These are phyloP conservation scores for Cladobotryum protrusum DNA, from an alignment of 2,329 filamentous ascomycete species.

Conservation along the genomic window DNA sequence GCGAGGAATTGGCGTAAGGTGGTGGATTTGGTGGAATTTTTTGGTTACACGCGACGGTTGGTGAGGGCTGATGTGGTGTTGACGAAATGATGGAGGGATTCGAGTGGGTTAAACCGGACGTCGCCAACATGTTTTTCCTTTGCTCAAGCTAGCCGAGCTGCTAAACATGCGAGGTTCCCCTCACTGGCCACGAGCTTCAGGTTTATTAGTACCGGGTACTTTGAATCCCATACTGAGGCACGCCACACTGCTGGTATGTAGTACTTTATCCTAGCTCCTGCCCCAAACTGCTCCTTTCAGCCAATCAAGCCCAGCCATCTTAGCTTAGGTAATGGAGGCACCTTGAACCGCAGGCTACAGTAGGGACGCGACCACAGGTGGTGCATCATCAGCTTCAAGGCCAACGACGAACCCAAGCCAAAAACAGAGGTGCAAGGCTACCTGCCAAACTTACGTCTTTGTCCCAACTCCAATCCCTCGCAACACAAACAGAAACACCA, in stretches of 20 bases:
- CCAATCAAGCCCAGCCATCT: conserved; percentile 24
- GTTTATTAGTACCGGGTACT: background rate
- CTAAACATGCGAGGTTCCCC: background rate
- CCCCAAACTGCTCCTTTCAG: conserved; percentile 6
- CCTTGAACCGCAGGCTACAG: conserved; percentile 28
- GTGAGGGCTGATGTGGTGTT: conserved; percentile 8
- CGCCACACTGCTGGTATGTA: background rate
- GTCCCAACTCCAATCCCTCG: background rate
- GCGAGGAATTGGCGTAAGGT: background rate
- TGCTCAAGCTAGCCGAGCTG: background rate
- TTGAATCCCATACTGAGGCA: background rate
- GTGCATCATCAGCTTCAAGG: conserved; percentile 14
- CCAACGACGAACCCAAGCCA: conserved; percentile 10
- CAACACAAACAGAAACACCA: no score
- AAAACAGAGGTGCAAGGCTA: background rate
- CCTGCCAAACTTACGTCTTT: background rate
- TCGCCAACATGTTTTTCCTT: conserved; percentile 4
- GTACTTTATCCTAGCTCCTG: no score
- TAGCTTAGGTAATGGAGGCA: conserved; percentile 25
- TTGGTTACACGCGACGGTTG: background rate
- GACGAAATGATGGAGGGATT: conserved; percentile 14
- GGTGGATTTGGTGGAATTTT: background rate
- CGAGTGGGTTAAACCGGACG: background rate
- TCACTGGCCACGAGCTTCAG: background rate
- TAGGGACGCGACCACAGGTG: conserved; percentile 27